Evolutionary conservation across 1,284 basidiomycete species (phyloP), one percentile per base, ranked within the genome.

Genomic region (Mycena citricolor): DNA sequence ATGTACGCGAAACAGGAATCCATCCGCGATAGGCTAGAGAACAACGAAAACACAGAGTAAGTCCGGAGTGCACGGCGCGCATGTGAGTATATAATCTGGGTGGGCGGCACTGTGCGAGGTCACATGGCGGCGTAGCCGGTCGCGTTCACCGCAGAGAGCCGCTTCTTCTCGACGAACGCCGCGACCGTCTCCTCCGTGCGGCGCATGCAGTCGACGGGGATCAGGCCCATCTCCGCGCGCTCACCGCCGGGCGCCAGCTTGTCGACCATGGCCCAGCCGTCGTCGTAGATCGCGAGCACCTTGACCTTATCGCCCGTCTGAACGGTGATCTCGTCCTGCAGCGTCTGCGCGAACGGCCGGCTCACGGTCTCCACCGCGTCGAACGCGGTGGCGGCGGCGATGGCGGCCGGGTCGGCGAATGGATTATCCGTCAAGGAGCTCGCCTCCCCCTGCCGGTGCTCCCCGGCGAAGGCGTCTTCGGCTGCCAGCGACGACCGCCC

Each of bases 231-330:
- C 35, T 57, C 41, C 26, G 39, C 20, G 12, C 48, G 53, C 21
- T 52, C 45, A 13, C 14, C 41, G 12, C 44, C 40, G 17, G 32
- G 32, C 1, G 47, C 35, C 4, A 69, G 51, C 53, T 70, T 74
- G 58, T 79, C 74, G 13, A 80, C 71, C 43, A 73, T 56, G 1
- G 70, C 70, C 85, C 84, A 87, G 0, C 83, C 84, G 57, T 86
- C 84, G 51, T 83, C 78, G 58, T 77, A 87, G 11, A 73, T 57
- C 35, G 66, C 65, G 14, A 82, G 8, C 28, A 86, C 61, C 51
- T 64, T 71, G 13, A 86, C 76, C 11, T 55, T 52, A 35, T 86
- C 83, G 4, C 73, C 76, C 1, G 66, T 65, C 1, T 21, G 32
- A 1, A 85, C 81, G 1, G 61, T 52, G 6, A 87, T 57, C 58